phyloP scores from a whole-genome alignment of 2,329 filamentous ascomycete species.

The Thielaviopsis ethacetica region DNA sequence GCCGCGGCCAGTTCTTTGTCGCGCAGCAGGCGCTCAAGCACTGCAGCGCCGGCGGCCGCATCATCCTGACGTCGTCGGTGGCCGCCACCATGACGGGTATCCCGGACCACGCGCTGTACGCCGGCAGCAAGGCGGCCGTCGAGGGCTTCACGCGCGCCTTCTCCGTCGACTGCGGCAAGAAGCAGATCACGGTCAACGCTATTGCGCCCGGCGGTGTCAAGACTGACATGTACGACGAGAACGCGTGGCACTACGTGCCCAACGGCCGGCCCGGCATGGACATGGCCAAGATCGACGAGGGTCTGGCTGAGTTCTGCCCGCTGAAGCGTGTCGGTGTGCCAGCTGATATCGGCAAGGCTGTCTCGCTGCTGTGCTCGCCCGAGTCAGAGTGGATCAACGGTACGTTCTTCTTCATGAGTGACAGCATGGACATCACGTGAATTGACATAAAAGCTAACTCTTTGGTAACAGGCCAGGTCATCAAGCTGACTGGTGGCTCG shows the following conservation, averaged over 20 bases:
- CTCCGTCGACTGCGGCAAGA: conserved; percentile 52
- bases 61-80: conserved; percentile 59
- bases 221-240: conserved; percentile 61
- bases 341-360: conserved; percentile 40
- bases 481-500: conserved; percentile 23
- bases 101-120: conserved; percentile 54
- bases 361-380: conserved; percentile 36
- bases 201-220: conserved; percentile 59
- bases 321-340: conserved; percentile 41
- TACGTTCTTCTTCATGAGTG: conserved; percentile 19
- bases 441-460: background rate
- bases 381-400: conserved; percentile 52
- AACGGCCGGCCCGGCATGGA: conserved; percentile 35
- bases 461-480: conserved; percentile 20
- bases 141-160: conserved; percentile 58
- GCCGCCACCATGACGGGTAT: conserved; percentile 50
- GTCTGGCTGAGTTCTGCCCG: conserved; percentile 40
- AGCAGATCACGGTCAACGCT: conserved; percentile 55
- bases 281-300: conserved; percentile 35
- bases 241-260: conserved; percentile 49
- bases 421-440: background rate
- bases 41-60: conserved; percentile 50
- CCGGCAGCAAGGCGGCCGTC: conserved; percentile 55
- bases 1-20: conserved; percentile 60
- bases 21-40: conserved; percentile 59